phyloP scores from a whole-genome alignment of 257 asterid species.

The Solanum dulcamara region DNA sequence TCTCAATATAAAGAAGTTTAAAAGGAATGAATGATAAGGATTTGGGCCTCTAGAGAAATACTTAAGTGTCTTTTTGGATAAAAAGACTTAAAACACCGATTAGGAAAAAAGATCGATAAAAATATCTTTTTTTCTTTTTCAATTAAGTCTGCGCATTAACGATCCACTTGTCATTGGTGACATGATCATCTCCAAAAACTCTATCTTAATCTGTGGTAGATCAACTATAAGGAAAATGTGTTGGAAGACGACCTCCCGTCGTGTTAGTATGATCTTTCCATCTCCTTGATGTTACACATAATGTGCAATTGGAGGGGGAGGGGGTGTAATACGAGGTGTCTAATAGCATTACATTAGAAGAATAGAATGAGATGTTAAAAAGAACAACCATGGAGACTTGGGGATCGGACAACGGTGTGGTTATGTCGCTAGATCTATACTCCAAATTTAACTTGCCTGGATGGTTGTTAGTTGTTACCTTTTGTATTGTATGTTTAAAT shows the following conservation, averaged over 20 bases:
- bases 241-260: neutral
- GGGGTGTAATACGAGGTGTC: neutral
- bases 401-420: neutral
- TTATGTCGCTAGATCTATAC: no score
- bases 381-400: no score
- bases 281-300: neutral
- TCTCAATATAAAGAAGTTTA: neutral
- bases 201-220: no score
- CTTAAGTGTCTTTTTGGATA: neutral
- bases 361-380: no score
- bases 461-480: no score
- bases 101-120: neutral
- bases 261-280: neutral
- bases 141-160: no score
- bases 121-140: no score
- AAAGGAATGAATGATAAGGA: no score
- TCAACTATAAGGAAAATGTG: no score
- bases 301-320: neutral
- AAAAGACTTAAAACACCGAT: neutral
- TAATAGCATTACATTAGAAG: no score
- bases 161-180: neutral
- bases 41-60: neutral
- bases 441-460: no score
- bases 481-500: no score
- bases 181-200: neutral